These are phyloP conservation scores for Macrophomina tecta DNA, from an alignment of 2,329 filamentous ascomycete genomes.

Conservation along the genomic window DNA sequence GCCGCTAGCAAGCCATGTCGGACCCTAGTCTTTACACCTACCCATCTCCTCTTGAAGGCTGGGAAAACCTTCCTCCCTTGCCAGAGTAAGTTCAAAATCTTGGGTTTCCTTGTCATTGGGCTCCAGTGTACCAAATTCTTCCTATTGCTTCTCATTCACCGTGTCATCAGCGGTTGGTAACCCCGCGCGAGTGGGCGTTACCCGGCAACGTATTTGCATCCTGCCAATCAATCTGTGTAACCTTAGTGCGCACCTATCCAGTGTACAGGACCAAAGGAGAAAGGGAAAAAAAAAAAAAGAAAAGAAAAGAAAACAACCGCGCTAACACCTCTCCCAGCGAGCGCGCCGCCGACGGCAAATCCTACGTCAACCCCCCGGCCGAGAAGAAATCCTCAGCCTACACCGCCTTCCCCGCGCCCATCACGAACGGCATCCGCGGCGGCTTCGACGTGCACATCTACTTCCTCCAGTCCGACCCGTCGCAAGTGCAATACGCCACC, in stretches of 20 bases:
- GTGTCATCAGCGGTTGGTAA: too few relatives aligned
- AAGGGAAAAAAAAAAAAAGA: too few relatives aligned
- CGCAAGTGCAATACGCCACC: constrained; percentile 70
- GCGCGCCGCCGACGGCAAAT: constrained; percentile 76
- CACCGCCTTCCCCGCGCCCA: constrained; percentile 69
- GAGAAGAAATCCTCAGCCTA: constrained; percentile 71
- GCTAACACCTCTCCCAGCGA: constrained; percentile 50
- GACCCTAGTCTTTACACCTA: constrained; percentile 55
- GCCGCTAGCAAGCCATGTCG: constrained; percentile 39
- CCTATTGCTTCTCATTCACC: too few relatives aligned
- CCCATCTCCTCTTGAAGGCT: constrained; percentile 64
- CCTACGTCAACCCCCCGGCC: constrained; percentile 69
- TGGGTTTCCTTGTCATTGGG: not conserved
- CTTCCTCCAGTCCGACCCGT: constrained; percentile 67
- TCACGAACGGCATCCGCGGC: constrained; percentile 69
- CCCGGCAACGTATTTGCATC: too few relatives aligned
- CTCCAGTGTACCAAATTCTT: too few relatives aligned
- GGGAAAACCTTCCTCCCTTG: constrained; percentile 62
- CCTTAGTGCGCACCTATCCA: too few relatives aligned
- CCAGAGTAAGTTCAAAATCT: constrained; percentile 46
- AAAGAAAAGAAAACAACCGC: not conserved
- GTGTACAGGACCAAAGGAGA: too few relatives aligned
- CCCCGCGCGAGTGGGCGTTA: too few relatives aligned
- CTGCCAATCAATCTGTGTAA: not conserved
- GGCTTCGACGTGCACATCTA: constrained; percentile 92